Evolutionary conservation across 2,329 filamentous ascomycete genomes (phyloP), one percentile per base, ranked within the genome.

Genomic region (Zymoseptoria passerinii): DNA sequence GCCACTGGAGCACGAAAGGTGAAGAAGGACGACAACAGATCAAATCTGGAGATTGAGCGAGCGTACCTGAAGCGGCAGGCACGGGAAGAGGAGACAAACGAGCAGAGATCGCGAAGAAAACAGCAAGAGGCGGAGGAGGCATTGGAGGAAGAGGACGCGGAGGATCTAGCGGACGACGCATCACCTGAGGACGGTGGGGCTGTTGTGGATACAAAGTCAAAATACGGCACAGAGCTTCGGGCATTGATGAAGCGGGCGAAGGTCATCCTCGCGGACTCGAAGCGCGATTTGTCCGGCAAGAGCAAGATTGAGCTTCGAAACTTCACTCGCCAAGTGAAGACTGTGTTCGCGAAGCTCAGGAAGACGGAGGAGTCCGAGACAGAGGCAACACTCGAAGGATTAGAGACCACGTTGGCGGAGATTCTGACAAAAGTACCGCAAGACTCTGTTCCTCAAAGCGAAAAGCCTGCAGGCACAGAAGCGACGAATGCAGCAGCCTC

Each of bases 221-320:
- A 56, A 50, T 60, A 60, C 58, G 62, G 61, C 56, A 74, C 76
- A 58, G 76, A 74, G n/a, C 76, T 88, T 57, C 80, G 80, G 66
- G 71, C 71, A 6, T 75, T 88, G 27, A 75, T 83, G 54, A 68
- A 74, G 10, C 79, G 83, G 63, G 83, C 86, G 56, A 85, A 86
- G 71, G 71, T 70, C n/a, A 78, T 88, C 55, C 76, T 88, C 60
- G 76, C 79, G 8, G 78, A 74, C 58, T 72, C 81, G 59, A 72
- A 78, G 27, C 62, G 64, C 53, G 63, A 68, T 20, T 76, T 91
- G 35, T 81, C 81, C 29, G 88, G 83, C 56, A 87, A 86, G 71
- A 84, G 87, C 70, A 94, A 92, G 78, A 84, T 87, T 70, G 81
- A 86, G 56, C 79, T 95, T 56, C 87, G 90, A 54, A 76, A 80